Evolutionary conservation across 2,329 filamentous ascomycete genomes (phyloP), one percentile per base, ranked within the genome.

Genomic region (Ophiocordyceps robertsii): DNA sequence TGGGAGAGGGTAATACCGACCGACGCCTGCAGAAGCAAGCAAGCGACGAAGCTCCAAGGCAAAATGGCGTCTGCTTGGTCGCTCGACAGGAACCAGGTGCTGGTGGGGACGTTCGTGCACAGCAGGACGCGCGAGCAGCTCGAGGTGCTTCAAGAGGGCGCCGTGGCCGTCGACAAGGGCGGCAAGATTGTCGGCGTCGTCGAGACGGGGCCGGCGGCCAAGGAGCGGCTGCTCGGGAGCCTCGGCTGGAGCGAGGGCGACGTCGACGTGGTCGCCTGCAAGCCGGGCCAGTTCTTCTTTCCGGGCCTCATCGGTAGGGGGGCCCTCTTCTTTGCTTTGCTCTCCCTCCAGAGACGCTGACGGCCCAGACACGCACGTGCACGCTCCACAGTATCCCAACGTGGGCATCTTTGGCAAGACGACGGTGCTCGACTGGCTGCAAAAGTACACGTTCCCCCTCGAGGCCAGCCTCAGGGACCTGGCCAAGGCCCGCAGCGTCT

Each of bases 361-460:
- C 11, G 10, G 16, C n/a, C 3, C 16, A 90, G 90, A 98, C 61
- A 95, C 92, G 1, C 92, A 98, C 60, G 84, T 95, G 44, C 92
- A 98, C 59, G 92, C 92, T 9, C 77, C 89, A 0, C 92, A 98
- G 65, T 95, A 95, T 55, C 88, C 90, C 44, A 98, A 98, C 56
- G 77, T 79, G 1, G 92, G 92, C 45, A 82, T 98, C 49, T 96
- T 96, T 58, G 92, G 92, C 55, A 92, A 89, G 50, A 82, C 85
- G 0, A 95, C 90, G 0, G 79, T 98, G 29, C 75, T 98, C 13
- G 83, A 92, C 63, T 98, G 92, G 92, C 71, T 98, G 6, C 76
- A 89, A 53, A 92, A 72, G 14, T 96, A 98, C 67, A 98, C 92
- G 0, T 98, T 96, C 57, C 92, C 92, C 0, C 75, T 95, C 48